Conservation (phyloP, 2,329 filamentous ascomycete species). For the Epichloe hybrida region DNA sequence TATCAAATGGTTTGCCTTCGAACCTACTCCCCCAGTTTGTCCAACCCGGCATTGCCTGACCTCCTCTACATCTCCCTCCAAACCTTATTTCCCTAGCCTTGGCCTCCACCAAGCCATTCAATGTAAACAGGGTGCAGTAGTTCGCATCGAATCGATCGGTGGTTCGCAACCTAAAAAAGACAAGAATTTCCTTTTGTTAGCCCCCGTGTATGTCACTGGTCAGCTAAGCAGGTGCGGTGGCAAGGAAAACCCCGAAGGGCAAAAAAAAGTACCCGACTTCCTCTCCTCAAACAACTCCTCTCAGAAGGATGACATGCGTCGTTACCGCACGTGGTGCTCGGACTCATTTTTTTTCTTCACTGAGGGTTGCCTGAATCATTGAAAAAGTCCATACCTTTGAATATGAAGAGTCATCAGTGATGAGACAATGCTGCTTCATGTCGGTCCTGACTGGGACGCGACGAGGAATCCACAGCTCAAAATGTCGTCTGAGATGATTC, state of each 20-base stretch:
- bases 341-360: no score
- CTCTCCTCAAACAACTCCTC: constrained; percentile 2
- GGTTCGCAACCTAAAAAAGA: not conserved
- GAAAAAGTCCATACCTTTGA: no score
- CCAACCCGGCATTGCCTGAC: no score
- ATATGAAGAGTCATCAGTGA: not conserved
- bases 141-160: not conserved
- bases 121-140: not conserved
- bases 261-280: constrained; percentile 6
- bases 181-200: not conserved
- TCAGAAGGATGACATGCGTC: constrained; percentile 1
- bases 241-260: constrained; percentile 6
- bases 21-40: no score
- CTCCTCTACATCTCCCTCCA: no score
- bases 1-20: no score
- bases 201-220: not conserved
- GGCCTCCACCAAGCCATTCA: not conserved
- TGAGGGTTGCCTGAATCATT: not conserved
- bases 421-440: not conserved
- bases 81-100: no score
- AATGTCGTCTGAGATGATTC: constrained; percentile 2
- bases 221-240: constrained; percentile 3
- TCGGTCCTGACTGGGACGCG: not conserved
- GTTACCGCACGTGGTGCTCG: not conserved
- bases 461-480: not conserved